These are phyloP conservation scores for Mycena galericulata DNA, from an alignment of 768 basidiomycete species.

Conservation along the genomic window DNA sequence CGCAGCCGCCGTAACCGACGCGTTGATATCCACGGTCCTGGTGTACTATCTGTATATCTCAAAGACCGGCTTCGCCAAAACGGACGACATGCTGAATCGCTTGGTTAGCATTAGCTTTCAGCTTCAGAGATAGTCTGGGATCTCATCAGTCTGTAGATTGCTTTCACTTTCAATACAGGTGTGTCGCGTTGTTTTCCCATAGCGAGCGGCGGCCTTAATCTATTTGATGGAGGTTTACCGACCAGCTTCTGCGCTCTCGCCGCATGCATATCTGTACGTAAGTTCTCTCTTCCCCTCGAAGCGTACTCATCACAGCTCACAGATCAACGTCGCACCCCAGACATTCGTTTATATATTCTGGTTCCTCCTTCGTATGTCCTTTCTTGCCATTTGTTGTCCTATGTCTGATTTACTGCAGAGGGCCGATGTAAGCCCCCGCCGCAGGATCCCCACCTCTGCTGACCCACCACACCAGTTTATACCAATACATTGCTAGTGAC, in stretches of 20 bases:
- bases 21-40: constrained; percentile 19
- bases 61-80: constrained; percentile 17
- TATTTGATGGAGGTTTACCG: background rate
- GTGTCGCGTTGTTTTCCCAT: background rate
- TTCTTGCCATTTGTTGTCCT: background rate
- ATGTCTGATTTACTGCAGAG: background rate
- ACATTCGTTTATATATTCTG: constrained; percentile 23
- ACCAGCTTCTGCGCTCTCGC: constrained; percentile 10
- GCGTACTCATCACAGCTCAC: background rate
- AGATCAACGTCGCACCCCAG: constrained; percentile 14
- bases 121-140: background rate
- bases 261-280: constrained; percentile 2
- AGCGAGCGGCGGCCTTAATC: background rate
- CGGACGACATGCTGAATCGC: constrained; percentile 33
- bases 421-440: constrained; percentile 4
- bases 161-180: constrained; percentile 7
- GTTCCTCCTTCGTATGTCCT: constrained; percentile 15
- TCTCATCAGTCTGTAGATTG: background rate
- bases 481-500: constrained; percentile 13
- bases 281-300: too few species aligned
- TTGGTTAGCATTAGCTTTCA: constrained; percentile 1
- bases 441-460: background rate
- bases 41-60: constrained; percentile 27
- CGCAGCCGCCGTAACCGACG: constrained; percentile 24
- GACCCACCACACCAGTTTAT: background rate